These are phyloP conservation scores for Przewalskia tangutica DNA, from an alignment of 257 asterid species.

Conservation along the genomic window DNA sequence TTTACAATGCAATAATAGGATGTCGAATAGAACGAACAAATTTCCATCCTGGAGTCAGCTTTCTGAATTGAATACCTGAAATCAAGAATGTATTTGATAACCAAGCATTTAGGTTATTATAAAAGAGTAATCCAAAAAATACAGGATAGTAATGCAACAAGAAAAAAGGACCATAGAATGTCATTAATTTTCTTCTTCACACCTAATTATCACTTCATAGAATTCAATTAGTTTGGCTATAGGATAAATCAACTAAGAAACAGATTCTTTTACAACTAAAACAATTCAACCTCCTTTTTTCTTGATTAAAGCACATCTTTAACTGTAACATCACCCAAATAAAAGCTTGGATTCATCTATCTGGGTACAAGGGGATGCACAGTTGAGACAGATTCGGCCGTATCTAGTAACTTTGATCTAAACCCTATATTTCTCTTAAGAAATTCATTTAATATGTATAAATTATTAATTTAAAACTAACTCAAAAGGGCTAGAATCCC, in stretches of 20 bases:
- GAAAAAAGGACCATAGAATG: not conserved
- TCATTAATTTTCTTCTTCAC: not conserved
- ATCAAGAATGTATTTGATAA: conserved; percentile 6
- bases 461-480: not conserved
- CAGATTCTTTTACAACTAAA: not conserved
- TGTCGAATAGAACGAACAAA: conserved; percentile 40
- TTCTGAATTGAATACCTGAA: conserved; percentile 30
- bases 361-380: too few relatives aligned
- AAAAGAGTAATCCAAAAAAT: not conserved
- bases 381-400: too few relatives aligned
- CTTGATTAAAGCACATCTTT: not conserved
- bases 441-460: not conserved
- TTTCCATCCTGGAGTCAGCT: conserved; percentile 38
- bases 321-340: not conserved
- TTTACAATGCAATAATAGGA: conserved; percentile 20
- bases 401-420: not conserved
- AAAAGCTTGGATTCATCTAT: not conserved
- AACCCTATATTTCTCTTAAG: not conserved
- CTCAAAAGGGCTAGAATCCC: not conserved
- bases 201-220: not conserved
- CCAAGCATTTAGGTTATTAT: not conserved
- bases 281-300: not conserved
- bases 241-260: not conserved
- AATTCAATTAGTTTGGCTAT: not conserved
- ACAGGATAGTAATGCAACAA: not conserved